Conservation (phyloP, 441 rosid genomes). For the Populus hybrid region DNA sequence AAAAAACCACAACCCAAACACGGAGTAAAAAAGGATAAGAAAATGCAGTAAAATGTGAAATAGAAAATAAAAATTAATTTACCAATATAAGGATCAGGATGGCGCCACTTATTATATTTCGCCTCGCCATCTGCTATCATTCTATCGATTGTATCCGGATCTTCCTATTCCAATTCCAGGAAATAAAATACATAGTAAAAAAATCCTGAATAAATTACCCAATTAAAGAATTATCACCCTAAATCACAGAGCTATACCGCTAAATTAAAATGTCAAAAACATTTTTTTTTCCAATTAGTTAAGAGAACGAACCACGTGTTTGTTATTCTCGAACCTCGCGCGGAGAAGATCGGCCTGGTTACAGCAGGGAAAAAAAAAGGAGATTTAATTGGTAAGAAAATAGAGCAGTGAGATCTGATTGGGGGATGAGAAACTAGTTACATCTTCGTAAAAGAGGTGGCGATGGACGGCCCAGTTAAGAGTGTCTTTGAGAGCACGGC, state of each 20-base stretch:
- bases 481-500: conserved; percentile 89
- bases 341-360: conserved; percentile 78
- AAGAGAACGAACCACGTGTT: conserved; percentile 57
- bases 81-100: conserved; percentile 99
- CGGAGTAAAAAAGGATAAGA: not conserved
- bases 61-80: not conserved
- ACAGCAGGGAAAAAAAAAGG: not conserved
- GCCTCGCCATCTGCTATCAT: conserved; percentile 78
- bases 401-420: conserved; percentile 4
- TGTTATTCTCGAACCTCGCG: conserved; percentile 74
- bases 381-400: not conserved
- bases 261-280: not conserved
- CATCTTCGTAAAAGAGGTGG: conserved; percentile 85
- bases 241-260: not conserved
- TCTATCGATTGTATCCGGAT: conserved; percentile 74
- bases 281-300: not conserved
- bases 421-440: conserved; percentile 19
- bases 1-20: not conserved
- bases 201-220: not conserved
- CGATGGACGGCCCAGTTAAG: conserved; percentile 99
- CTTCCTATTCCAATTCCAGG: conserved; percentile 45
- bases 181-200: not conserved
- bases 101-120: conserved; percentile 73
- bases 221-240: not conserved
- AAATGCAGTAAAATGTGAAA: not conserved